Conservation (phyloP, 495 filamentous ascomycete species). For the Niebla homalea region DNA sequence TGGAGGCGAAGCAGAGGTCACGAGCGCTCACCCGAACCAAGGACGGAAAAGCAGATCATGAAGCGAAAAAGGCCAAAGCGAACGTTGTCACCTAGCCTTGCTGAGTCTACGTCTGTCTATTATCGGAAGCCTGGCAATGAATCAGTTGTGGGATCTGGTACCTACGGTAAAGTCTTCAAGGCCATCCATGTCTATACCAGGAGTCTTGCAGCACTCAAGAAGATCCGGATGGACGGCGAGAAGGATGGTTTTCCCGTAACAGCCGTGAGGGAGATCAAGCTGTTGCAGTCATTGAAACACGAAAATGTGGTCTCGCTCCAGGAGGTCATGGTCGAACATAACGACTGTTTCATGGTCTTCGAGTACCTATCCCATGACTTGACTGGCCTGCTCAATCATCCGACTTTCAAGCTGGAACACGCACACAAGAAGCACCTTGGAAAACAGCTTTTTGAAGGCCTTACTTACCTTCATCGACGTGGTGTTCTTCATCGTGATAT, state of each 20-base stretch:
- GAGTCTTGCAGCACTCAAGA: slow-evolving; percentile 81
- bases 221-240: slow-evolving; percentile 92
- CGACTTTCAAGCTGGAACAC: slow-evolving; percentile 72
- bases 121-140: slow-evolving; percentile 88
- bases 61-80: slow-evolving; percentile 61
- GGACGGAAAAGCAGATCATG: slow-evolving; percentile 54
- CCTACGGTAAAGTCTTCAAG: slow-evolving; percentile 97
- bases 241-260: slow-evolving; percentile 96
- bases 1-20: slow-evolving; percentile 14
- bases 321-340: slow-evolving; percentile 97
- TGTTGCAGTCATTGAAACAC: slow-evolving; percentile 87
- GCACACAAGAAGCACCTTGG: slow-evolving; percentile 90
- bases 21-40: slow-evolving; percentile 27
- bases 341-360: slow-evolving; percentile 99
- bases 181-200: slow-evolving; percentile 81
- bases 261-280: slow-evolving; percentile 89
- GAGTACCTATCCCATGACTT: slow-evolving; percentile 96
- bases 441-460: slow-evolving; percentile 83
- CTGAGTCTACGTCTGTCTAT: slow-evolving; percentile 72
- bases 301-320: slow-evolving; percentile 75
- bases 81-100: slow-evolving; percentile 54
- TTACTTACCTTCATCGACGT: slow-evolving; percentile 86
- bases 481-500: slow-evolving; percentile 94
- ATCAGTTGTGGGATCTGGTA: slow-evolving; percentile 85
- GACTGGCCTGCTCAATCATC: slow-evolving; percentile 81